Base-by-base conservation (phyloP, 352 stramenopile species). In the Phytophthora constricta region DNA sequence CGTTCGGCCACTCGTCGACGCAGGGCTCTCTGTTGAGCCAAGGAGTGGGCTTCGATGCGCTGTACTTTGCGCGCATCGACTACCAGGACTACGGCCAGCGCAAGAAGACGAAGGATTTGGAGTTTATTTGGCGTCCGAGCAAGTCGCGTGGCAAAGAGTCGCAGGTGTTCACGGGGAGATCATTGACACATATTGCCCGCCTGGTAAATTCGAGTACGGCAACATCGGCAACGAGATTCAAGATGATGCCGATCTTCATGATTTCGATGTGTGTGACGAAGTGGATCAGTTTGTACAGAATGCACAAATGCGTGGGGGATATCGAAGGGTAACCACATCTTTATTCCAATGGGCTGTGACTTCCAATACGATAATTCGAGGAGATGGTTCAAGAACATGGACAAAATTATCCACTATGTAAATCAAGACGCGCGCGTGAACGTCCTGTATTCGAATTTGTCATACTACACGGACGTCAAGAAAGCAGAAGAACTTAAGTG, bases 21-120 rank as follows among this genome's bases (percentile, higher is more conserved):
- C 95, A 99, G 62, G 94, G 90, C 5, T 97, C 87, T 31, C 74
- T 98, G 22, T 71, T 99, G 25, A 97, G 91, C 0, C 76, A 84
- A 5, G 87, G 91, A 26, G 84, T 98, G 19, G 97, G 97, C 42
- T 99, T 99, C 66, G 92, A 99, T 54, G 95, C 95, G 14, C 72
- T 99, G 1, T 99, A 98, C 74, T 99, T 99, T 77, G 97, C 96
- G 8, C 92, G 98, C 45, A 99, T 99, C 41, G 97, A 99, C 82
- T 98, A 99, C 74, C 90, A 99, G 64, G 97, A 99, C 84, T 96
- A 98, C 55, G 73, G 80, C 34, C 77, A 95, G 55, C 87, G 97
- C 16, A 97, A 91, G 26, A 74, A 81, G 5, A 83, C 92, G 56
- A 91, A 92, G 52, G 77, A 96, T 39, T 70, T 97, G 59, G 97